Conservation (phyloP, 129 eudicot genomes). For the Lactuca saligna region DNA sequence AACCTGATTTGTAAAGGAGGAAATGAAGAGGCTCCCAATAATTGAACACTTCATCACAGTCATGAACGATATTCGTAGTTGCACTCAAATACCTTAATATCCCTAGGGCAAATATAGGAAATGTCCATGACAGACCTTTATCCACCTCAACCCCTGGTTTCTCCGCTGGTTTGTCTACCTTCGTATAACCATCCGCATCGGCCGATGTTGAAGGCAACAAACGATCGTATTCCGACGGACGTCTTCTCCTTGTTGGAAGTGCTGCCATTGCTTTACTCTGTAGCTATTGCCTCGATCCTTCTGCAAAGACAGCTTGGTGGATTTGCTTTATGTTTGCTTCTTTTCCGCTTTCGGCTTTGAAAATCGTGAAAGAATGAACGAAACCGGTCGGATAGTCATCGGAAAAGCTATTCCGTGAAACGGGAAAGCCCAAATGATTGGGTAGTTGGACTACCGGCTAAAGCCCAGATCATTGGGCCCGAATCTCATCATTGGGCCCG, state of each 20-base stretch:
- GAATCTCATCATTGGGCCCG: no score
- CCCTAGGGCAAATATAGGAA: constrained; percentile 71
- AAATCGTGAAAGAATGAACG: constrained; percentile 4
- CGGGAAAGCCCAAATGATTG: constrained; percentile 7
- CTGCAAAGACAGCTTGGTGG: constrained; percentile 10
- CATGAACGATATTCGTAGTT: constrained; percentile 83
- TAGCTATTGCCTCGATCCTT: constrained; percentile 3
- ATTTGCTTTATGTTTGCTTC: constrained; percentile 21
- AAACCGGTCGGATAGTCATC: constrained; percentile 20
- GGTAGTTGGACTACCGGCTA: neutral
- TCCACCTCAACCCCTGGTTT: constrained; percentile 41
- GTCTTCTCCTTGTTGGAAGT: constrained; percentile 59
- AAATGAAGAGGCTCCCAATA: constrained; percentile 99
- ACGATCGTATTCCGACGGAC: constrained; percentile 47
- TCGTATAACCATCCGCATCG: constrained; percentile 50
- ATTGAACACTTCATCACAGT: constrained; percentile 96
- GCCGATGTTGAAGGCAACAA: constrained; percentile 44
- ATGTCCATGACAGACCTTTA: constrained; percentile 58
- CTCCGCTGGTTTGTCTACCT: constrained; percentile 56
- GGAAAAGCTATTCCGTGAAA: constrained; percentile 4
- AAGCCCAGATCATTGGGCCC: neutral
- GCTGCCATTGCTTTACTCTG: constrained; percentile 29
- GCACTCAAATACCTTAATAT: constrained; percentile 85
- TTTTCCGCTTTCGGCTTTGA: constrained; percentile 1
- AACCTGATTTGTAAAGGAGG: constrained; percentile 85